phyloP scores from a whole-genome alignment of 305 asterid species.

The Lippia alba region DNA sequence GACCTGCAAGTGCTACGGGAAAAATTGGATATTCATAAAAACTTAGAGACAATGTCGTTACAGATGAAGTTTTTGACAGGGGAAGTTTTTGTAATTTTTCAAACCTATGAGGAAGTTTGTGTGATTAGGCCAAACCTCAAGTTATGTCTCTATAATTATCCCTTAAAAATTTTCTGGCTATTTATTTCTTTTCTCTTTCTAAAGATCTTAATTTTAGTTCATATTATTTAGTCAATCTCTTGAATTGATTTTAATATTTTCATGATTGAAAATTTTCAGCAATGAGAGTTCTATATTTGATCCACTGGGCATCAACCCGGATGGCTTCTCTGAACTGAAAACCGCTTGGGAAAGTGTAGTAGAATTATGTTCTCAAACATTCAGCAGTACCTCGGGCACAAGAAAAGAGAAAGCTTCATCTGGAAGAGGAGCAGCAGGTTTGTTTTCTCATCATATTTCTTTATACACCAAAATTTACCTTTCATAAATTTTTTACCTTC shows the following conservation, averaged over 20 bases:
- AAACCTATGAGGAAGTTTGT: too few species aligned
- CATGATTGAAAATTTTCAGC: constrained; percentile 47
- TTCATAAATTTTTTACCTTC: constrained; percentile 38
- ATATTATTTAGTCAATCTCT: constrained; percentile 12
- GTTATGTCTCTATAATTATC: too few species aligned
- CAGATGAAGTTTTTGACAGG: too few species aligned
- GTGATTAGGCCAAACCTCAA: too few species aligned
- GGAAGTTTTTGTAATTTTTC: too few species aligned
- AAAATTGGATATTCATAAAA: too few species aligned
- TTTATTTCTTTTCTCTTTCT: too few species aligned
- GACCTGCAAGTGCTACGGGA: too few species aligned
- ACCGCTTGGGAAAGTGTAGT: constrained; percentile 54
- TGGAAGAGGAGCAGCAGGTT: constrained; percentile 89
- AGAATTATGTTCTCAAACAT: constrained; percentile 54
- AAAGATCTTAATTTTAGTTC: background rate
- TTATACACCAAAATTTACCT: background rate
- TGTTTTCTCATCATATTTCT: constrained; percentile 31
- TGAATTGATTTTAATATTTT: constrained; percentile 20
- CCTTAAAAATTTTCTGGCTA: too few species aligned
- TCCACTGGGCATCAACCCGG: constrained; percentile 75
- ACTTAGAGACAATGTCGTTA: too few species aligned
- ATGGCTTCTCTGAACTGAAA: constrained; percentile 47
- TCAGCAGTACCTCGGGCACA: constrained; percentile 71
- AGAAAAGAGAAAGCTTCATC: constrained; percentile 76
- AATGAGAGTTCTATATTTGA: constrained; percentile 63